Percentiles rank a stretch among this genome's conserved stretches.
These are phyloP conservation scores for Kwoniella bestiolae DNA, from an alignment of 768 basidiomycete genomes.

Conservation along the genomic window DNA sequence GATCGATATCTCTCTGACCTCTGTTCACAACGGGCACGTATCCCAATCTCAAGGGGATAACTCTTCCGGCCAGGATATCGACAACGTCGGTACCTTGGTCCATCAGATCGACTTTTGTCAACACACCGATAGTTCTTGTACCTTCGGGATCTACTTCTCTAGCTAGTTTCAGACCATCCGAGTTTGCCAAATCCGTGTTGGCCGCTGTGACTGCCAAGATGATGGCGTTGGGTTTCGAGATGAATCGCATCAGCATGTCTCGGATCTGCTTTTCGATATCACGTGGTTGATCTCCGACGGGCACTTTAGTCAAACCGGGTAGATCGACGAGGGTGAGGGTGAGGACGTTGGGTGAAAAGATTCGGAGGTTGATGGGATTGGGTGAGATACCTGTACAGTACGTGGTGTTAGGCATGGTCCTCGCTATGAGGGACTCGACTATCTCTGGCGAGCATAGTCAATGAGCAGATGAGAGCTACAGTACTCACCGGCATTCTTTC, in stretches of 20 bases:
- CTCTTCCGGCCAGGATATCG: slow-evolving; percentile 94
- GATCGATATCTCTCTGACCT: slow-evolving; percentile 95
- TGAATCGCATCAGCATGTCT: slow-evolving; percentile 95
- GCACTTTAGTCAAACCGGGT: slow-evolving; percentile 90
- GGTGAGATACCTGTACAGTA: slow-evolving; percentile 82
- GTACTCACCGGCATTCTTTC: slow-evolving; percentile 77
- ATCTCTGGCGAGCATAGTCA: too few relatives aligned
- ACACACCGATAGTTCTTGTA: slow-evolving; percentile 92
- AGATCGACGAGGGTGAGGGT: slow-evolving; percentile 97
- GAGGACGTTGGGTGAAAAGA: slow-evolving; percentile 95
- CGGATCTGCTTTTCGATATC: slow-evolving; percentile 98
- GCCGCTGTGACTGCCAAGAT: slow-evolving; percentile 94
- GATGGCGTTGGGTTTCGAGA: slow-evolving; percentile 93
- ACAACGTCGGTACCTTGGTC: slow-evolving; percentile 98
- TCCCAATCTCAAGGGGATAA: slow-evolving; percentile 93
- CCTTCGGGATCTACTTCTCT: slow-evolving; percentile 97
- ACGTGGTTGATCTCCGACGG: slow-evolving; percentile 92
- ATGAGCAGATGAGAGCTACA: too few relatives aligned
- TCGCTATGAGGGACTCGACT: too few relatives aligned
- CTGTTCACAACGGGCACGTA: slow-evolving; percentile 99
- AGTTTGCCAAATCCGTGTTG: slow-evolving; percentile 97
- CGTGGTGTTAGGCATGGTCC: too few relatives aligned
- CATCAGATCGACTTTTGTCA: slow-evolving; percentile 99
- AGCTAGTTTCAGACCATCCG: slow-evolving; percentile 93
- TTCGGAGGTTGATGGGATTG: slow-evolving; percentile 93